Evolutionary conservation across 768 basidiomycete species (phyloP).

Genomic region (Chalciporus chontae): DNA sequence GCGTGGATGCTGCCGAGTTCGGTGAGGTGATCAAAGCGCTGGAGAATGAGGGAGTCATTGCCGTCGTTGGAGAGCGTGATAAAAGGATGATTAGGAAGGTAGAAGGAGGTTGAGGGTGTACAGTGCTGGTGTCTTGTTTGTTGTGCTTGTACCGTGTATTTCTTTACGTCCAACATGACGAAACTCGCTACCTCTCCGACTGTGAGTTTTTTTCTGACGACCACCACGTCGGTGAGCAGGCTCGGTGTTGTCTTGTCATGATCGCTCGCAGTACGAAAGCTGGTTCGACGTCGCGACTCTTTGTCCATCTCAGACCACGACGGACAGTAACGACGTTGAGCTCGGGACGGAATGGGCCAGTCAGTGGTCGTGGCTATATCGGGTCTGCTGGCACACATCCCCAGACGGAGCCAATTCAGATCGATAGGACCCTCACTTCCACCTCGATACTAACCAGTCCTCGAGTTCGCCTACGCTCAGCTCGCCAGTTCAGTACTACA

Average conservation of each 20-base stretch:
- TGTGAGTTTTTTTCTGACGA: background rate
- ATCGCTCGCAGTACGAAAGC: background rate
- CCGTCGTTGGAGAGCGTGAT: conserved; percentile 85
- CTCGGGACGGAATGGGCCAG: background rate
- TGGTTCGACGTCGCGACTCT: background rate
- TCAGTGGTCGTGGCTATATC: conserved; percentile 16
- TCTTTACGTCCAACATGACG: conserved; percentile 2
- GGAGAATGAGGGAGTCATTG: conserved; percentile 84
- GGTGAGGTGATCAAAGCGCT: conserved; percentile 69
- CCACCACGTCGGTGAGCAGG: background rate
- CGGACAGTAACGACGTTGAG: background rate
- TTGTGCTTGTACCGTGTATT: conserved; percentile 1
- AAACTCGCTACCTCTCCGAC: background rate
- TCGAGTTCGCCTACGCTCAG: conserved; percentile 4
- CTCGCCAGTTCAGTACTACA: conserved; percentile 7
- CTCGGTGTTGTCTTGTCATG: background rate
- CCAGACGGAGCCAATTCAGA: background rate
- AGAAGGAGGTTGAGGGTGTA: conserved; percentile 36
- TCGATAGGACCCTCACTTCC: background rate
- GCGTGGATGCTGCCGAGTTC: conserved; percentile 79
- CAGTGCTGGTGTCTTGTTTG: background rate
- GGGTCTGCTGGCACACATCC: conserved; percentile 2
- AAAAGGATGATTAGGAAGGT: conserved; percentile 74
- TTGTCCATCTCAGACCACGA: background rate
- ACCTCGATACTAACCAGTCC: too few relatives aligned